phyloP scores from a whole-genome alignment of 2,329 filamentous ascomycete species.

The Trichoderma endophyticum region DNA sequence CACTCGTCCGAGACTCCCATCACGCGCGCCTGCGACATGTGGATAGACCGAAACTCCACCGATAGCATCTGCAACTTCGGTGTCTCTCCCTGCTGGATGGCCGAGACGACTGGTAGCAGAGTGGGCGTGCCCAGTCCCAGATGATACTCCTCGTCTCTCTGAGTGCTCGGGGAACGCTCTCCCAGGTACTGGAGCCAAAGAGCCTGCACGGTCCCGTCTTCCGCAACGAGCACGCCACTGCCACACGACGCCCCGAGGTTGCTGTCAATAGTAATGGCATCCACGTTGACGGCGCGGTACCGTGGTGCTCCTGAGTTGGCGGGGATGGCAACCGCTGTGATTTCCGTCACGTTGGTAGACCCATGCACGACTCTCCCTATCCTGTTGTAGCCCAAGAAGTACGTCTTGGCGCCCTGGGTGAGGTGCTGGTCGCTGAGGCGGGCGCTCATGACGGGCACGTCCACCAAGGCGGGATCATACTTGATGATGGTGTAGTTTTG shows the following conservation, averaged over 20 bases:
- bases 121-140: constrained; percentile 87
- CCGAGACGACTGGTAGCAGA: constrained; percentile 79
- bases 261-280: constrained; percentile 96
- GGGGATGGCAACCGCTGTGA: constrained; percentile 94
- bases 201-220: constrained; percentile 90
- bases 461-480: constrained; percentile 90
- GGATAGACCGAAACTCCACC: constrained; percentile 90
- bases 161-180: constrained; percentile 72
- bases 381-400: constrained; percentile 98
- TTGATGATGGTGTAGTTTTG: constrained; percentile 96
- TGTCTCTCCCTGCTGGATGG: constrained; percentile 75
- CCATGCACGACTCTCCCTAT: constrained; percentile 91
- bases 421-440: constrained; percentile 77
- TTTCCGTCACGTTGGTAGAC: constrained; percentile 92
- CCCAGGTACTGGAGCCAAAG: constrained; percentile 97
- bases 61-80: constrained; percentile 88
- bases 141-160: constrained; percentile 94
- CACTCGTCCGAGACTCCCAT: constrained; percentile 97
- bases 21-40: constrained; percentile 94
- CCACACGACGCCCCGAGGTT: constrained; percentile 87
- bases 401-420: constrained; percentile 88
- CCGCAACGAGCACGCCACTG: constrained; percentile 84
- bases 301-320: constrained; percentile 87
- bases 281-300: constrained; percentile 92
- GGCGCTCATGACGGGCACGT: constrained; percentile 88